Conservation (phyloP, 495 filamentous ascomycete genomes). For the Hypoxylon crocopeplum region DNA sequence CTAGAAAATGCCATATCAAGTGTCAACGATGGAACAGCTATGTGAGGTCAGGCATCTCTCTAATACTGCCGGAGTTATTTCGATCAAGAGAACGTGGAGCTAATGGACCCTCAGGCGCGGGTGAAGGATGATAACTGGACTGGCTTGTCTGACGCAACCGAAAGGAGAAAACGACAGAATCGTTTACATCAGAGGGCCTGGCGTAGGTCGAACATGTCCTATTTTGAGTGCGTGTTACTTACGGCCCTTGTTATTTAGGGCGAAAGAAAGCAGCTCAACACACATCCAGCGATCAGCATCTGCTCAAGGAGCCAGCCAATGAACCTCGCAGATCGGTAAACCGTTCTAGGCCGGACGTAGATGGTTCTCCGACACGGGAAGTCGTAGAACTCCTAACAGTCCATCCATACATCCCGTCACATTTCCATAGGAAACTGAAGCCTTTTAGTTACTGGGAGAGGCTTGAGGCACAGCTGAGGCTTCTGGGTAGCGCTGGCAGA, state of each 20-base stretch:
- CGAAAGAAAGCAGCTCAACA: constrained; percentile 25
- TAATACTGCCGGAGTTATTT: no score
- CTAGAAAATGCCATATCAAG: constrained; percentile 1
- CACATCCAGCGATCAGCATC: neutral
- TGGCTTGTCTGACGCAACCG: constrained; percentile 26
- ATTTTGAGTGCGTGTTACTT: neutral
- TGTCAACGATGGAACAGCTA: constrained; percentile 24
- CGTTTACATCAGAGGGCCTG: constrained; percentile 42
- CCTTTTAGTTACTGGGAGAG: constrained; percentile 21
- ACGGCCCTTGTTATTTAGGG: constrained; percentile 9
- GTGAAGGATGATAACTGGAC: constrained; percentile 41
- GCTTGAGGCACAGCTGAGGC: neutral
- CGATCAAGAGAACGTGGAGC: neutral
- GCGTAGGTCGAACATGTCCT: constrained; percentile 28
- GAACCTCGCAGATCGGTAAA: neutral
- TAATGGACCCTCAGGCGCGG: constrained; percentile 25
- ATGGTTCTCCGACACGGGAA: neutral
- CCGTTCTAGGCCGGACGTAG: neutral
- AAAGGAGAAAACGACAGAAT: constrained; percentile 39
- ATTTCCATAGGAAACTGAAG: constrained; percentile 2
- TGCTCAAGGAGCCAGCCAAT: neutral
- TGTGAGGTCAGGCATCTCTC: constrained; percentile 23
- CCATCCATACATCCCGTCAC: neutral
- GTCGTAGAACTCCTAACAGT: constrained; percentile 4
- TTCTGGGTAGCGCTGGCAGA: neutral